phyloP scores from a whole-genome alignment of 2,329 filamentous ascomycete genomes.

The Neoscytalidium dimidiatum region DNA sequence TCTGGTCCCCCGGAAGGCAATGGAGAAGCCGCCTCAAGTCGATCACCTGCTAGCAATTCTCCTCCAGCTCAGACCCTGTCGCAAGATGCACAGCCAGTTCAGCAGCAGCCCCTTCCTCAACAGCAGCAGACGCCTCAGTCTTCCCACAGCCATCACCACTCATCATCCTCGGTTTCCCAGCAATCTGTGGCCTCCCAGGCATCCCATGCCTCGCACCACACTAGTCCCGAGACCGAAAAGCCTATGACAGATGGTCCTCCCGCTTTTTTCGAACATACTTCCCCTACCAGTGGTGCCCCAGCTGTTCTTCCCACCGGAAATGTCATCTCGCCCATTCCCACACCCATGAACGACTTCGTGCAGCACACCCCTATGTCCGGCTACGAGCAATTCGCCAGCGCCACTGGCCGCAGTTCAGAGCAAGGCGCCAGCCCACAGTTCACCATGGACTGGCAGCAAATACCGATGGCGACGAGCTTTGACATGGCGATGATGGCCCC shows the following conservation, averaged over 20 bases:
- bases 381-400: constrained; percentile 47
- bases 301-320: constrained; percentile 24
- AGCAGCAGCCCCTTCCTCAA: constrained; percentile 4
- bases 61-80: constrained; percentile 27
- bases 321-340: constrained; percentile 41
- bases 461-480: constrained; percentile 47
- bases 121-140: neutral
- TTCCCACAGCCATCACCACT: constrained; percentile 13
- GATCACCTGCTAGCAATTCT: constrained; percentile 34
- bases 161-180: constrained; percentile 9
- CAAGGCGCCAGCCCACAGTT: constrained; percentile 47
- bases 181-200: neutral
- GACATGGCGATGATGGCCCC: constrained; percentile 49
- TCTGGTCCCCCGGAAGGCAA: constrained; percentile 37
- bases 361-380: constrained; percentile 48
- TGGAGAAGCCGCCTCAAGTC: constrained; percentile 32
- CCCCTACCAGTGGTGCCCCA: constrained; percentile 35
- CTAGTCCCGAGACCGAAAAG: constrained; percentile 10
- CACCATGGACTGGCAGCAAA: constrained; percentile 52
- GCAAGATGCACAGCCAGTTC: neutral
- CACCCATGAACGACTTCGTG: constrained; percentile 42
- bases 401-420: constrained; percentile 43
- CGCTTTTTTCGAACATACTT: constrained; percentile 44
- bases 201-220: constrained; percentile 16
- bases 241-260: constrained; percentile 29